Conservation (phyloP, 2,329 filamentous ascomycete genomes). For the Exophiala sideris region DNA sequence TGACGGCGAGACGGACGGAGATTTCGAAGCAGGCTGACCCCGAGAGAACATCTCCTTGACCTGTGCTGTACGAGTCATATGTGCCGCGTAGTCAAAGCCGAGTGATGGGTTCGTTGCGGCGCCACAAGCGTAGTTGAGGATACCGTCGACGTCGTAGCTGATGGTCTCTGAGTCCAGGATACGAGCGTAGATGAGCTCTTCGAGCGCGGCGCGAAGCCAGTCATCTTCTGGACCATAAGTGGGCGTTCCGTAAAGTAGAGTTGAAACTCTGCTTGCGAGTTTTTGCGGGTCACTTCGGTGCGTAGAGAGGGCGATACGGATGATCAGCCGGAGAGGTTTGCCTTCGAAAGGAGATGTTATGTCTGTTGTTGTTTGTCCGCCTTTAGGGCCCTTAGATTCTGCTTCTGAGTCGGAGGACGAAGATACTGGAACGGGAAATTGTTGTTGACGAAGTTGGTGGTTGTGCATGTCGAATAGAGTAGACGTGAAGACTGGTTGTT, state of each 20-base stretch:
- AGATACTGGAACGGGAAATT: slow-evolving; percentile 9
- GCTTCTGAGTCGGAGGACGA: background rate
- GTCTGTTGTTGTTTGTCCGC: slow-evolving; percentile 11
- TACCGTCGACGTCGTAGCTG: slow-evolving; percentile 8
- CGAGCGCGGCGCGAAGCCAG: slow-evolving; percentile 21
- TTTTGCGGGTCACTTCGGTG: slow-evolving; percentile 5
- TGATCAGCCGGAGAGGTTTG: slow-evolving; percentile 7
- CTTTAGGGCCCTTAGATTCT: background rate
- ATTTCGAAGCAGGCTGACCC: background rate
- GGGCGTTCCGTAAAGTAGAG: slow-evolving; percentile 14
- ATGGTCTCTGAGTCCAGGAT: slow-evolving; percentile 10
- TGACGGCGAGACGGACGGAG: background rate
- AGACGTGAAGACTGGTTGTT: background rate
- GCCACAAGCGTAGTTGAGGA: slow-evolving; percentile 14
- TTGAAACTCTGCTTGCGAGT: slow-evolving; percentile 7
- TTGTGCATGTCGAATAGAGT: slow-evolving; percentile 22
- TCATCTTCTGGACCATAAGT: slow-evolving; percentile 22
- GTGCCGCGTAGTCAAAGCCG: slow-evolving; percentile 14
- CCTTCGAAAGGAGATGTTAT: slow-evolving; percentile 6
- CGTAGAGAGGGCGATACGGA: slow-evolving; percentile 11
- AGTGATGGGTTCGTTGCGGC: background rate
- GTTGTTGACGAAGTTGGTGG: slow-evolving; percentile 23
- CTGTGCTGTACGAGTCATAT: slow-evolving; percentile 7
- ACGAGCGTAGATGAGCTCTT: slow-evolving; percentile 4
- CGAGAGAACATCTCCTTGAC: slow-evolving; percentile 17